These are phyloP conservation scores for Backusella mclennaniae DNA, from an alignment of 192 early-diverging fungal species.

Conservation along the genomic window DNA sequence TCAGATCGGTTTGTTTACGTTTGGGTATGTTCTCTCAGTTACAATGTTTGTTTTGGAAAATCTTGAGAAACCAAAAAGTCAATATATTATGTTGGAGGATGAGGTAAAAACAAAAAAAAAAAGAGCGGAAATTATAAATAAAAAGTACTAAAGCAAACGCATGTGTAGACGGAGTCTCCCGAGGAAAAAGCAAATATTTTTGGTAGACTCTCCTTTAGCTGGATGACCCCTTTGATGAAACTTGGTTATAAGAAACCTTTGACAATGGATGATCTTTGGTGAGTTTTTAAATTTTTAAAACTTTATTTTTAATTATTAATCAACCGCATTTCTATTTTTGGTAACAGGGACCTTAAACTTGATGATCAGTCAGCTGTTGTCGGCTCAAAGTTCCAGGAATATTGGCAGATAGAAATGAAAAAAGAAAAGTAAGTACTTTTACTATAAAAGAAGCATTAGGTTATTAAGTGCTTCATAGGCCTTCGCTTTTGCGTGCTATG, in stretches of 20 bases:
- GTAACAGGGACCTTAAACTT: constrained; percentile 50
- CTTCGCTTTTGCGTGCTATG: constrained; percentile 70
- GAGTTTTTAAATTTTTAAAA: not conserved
- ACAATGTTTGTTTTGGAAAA: constrained; percentile 45
- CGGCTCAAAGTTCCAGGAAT: constrained; percentile 57
- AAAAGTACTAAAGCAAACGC: not conserved
- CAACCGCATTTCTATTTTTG: not conserved
- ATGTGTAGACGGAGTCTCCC: constrained; percentile 49
- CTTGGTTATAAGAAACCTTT: constrained; percentile 76
- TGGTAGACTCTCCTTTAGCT: constrained; percentile 78
- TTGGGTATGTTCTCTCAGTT: constrained; percentile 34
- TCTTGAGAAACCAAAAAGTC: constrained; percentile 35
- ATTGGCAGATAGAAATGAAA: constrained; percentile 71
- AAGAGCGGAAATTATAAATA: not conserved
- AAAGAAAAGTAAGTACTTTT: constrained; percentile 41
- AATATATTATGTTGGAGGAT: constrained; percentile 36
- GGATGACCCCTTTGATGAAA: constrained; percentile 88
- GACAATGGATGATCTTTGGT: constrained; percentile 71
- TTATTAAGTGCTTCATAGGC: constrained; percentile 36
- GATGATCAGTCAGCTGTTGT: constrained; percentile 59
- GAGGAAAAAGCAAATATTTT: constrained; percentile 87
- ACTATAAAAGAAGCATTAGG: not conserved
- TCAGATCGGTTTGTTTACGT: constrained; percentile 26
- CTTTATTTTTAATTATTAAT: not conserved
- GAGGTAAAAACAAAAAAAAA: constrained; percentile 13